Evolutionary conservation across 352 stramenopile genomes (phyloP).

Genomic region (Peronospora tabacina): DNA sequence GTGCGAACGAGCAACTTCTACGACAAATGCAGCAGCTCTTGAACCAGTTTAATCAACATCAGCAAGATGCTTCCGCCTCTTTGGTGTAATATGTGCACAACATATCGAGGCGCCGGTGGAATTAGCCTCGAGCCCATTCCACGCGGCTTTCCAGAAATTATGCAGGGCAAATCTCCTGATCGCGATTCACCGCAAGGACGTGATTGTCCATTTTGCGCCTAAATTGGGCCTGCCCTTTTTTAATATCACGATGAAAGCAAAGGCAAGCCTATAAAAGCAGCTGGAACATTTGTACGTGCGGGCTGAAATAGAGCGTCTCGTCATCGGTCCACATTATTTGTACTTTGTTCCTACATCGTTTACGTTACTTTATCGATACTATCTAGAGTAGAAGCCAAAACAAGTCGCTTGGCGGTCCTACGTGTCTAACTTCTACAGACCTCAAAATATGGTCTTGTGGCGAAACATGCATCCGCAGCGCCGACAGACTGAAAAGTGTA

Average conservation of each 20-base stretch:
- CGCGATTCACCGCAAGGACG: conserved; percentile 55
- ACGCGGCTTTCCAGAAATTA: conserved; percentile 49
- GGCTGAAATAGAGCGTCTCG: neutral
- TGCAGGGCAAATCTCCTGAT: conserved; percentile 80
- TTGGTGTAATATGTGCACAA: neutral
- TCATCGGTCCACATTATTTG: too few species aligned
- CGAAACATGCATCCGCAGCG: too few species aligned
- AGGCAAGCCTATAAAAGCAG: neutral
- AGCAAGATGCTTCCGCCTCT: conserved; percentile 15
- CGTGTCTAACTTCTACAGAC: too few species aligned
- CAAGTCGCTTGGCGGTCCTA: too few species aligned
- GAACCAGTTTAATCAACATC: conserved; percentile 9
- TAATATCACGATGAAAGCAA: neutral
- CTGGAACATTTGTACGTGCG: neutral
- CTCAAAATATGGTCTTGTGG: too few species aligned
- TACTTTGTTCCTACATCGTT: too few species aligned
- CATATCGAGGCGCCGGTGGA: conserved; percentile 14
- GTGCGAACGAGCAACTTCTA: conserved; percentile 48
- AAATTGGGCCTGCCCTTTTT: conserved; percentile 6
- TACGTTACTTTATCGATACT: too few species aligned
- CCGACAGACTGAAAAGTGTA: too few species aligned
- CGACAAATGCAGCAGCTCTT: conserved; percentile 35
- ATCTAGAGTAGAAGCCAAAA: too few species aligned
- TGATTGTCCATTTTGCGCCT: neutral
- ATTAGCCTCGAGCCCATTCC: conserved; percentile 29